Percentiles rank a stretch among this genome's conserved stretches.
Conservation (phyloP, 1,284 basidiomycete genomes). For the Ceratobasidium papillatum region DNA sequence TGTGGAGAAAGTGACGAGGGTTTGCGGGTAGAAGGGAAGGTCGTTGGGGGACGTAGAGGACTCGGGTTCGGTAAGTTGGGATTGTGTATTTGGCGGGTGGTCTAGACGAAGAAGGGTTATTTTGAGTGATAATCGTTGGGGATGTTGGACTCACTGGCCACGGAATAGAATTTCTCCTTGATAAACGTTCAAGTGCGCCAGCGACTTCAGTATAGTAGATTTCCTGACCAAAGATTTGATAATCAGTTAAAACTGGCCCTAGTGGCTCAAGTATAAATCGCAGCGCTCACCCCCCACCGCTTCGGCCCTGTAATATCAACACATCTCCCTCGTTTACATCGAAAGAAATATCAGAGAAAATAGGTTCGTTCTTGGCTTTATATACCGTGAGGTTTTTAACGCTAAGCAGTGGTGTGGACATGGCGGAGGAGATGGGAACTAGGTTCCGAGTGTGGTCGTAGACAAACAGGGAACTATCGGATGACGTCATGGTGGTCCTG, state of each 20-base stretch:
- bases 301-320: conserved; percentile 75
- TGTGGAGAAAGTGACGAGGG: conserved; percentile 73
- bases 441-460: background rate
- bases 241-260: background rate
- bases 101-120: background rate
- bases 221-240: conserved; percentile 59
- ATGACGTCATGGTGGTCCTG: background rate
- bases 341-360: conserved; percentile 69
- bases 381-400: conserved; percentile 58
- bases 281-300: conserved; percentile 67
- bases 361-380: conserved; percentile 56
- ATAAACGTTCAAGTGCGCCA: conserved; percentile 80
- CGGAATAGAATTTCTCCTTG: conserved; percentile 69
- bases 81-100: conserved; percentile 51
- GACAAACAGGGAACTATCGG: background rate
- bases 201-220: conserved; percentile 81
- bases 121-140: background rate
- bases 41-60: conserved; percentile 86
- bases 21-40: conserved; percentile 83
- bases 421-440: background rate
- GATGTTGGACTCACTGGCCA: conserved; percentile 64
- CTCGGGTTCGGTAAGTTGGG: conserved; percentile 75
- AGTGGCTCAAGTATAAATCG: background rate
- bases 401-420: conserved; percentile 54
- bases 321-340: conserved; percentile 74